Evolutionary conservation across 192 early-diverging fungal genomes (phyloP).

Genomic region (Pilobolus umbonatus): DNA sequence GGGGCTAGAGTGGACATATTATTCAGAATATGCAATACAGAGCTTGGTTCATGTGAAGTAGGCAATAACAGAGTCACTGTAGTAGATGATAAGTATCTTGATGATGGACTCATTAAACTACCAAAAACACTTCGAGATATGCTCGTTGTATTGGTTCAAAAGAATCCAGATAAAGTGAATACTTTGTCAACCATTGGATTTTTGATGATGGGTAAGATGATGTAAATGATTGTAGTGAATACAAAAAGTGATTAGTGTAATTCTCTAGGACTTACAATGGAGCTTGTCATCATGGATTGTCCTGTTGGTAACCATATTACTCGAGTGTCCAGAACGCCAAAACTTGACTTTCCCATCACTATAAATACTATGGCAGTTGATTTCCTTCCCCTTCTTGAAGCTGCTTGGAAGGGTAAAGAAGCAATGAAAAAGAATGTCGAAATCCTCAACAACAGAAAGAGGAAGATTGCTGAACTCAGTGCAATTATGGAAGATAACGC

Average conservation of each 20-base stretch:
- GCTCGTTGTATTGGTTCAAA: neutral
- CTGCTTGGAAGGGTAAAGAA: slow-evolving; percentile 4
- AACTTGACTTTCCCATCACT: neutral
- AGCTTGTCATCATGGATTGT: neutral
- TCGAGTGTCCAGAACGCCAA: slow-evolving; percentile 1
- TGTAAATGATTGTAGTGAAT: neutral
- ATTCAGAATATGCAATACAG: neutral
- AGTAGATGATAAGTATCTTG: neutral
- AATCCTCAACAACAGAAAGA: neutral
- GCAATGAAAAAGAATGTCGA: neutral
- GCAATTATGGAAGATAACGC: too few species aligned
- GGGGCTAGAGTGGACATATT: neutral
- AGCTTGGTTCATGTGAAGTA: neutral
- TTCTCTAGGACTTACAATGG: slow-evolving; percentile 1
- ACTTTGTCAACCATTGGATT: neutral
- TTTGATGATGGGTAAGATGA: neutral
- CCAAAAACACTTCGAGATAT: slow-evolving; percentile 8
- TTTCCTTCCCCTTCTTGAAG: slow-evolving; percentile 1
- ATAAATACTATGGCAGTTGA: neutral
- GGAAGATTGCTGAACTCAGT: slow-evolving; percentile 7
- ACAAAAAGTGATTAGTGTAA: neutral
- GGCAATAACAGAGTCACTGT: neutral
- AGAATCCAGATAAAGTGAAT: neutral
- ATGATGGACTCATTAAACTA: neutral
- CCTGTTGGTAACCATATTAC: neutral